phyloP scores from a whole-genome alignment of 768 basidiomycete species.

The Suillus tomentosus region DNA sequence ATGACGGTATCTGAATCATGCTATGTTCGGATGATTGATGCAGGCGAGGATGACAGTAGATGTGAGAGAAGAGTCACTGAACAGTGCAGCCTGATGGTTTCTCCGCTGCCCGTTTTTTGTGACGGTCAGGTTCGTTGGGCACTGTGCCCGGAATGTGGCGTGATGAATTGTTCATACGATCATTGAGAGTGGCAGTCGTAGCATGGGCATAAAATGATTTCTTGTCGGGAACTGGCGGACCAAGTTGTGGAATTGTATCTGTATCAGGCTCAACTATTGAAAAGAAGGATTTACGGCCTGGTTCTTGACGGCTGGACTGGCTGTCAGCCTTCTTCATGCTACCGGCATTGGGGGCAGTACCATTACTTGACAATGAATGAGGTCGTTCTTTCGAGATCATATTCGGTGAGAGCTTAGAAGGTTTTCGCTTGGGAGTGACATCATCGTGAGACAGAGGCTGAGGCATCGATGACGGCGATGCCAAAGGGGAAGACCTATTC shows the following conservation, averaged over 20 bases:
- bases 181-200: constrained; percentile 1
- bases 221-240: constrained; percentile 15
- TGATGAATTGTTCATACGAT: constrained; percentile 11
- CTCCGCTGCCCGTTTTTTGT: constrained; percentile 32
- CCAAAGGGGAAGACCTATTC: constrained; percentile 33
- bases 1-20: neutral
- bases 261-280: constrained; percentile 33
- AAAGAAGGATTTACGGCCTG: constrained; percentile 37
- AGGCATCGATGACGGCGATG: constrained; percentile 32
- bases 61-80: constrained; percentile 21
- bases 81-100: constrained; percentile 28
- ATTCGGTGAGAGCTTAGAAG: constrained; percentile 40
- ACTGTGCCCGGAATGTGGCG: constrained; percentile 16
- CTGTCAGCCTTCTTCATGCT: constrained; percentile 60
- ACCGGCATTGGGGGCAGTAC: constrained; percentile 50
- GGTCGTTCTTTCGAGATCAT: constrained; percentile 48
- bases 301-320: constrained; percentile 41
- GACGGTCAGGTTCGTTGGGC: constrained; percentile 20
- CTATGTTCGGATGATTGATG: neutral
- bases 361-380: constrained; percentile 59
- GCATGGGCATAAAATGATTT: constrained; percentile 14
- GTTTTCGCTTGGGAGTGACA: constrained; percentile 28
- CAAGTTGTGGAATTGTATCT: constrained; percentile 22
- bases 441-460: constrained; percentile 25
- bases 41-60: neutral